These are phyloP conservation scores for Candida pseudoglaebosa DNA, from an alignment of 805 yeast species.

Conservation along the genomic window DNA sequence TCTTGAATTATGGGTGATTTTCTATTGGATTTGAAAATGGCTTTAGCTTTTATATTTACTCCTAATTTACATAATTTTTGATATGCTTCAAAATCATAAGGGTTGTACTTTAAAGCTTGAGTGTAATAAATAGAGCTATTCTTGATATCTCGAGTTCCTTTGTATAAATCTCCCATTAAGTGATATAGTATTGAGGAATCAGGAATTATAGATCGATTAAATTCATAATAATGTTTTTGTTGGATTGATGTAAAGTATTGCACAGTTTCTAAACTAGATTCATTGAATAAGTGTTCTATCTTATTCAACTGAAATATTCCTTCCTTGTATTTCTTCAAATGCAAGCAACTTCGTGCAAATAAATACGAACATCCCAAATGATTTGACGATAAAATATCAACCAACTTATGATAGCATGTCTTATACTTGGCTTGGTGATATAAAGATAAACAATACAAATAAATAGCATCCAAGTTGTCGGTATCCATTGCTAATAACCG, in stretches of 20 bases:
- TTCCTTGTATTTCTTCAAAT: constrained; percentile 51
- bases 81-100: constrained; percentile 83
- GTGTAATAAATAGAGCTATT: constrained; percentile 67
- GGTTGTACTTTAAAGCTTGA: constrained; percentile 67
- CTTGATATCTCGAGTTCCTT: constrained; percentile 53
- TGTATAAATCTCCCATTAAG: constrained; percentile 66
- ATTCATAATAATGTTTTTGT: constrained; percentile 35
- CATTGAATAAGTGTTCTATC: constrained; percentile 29
- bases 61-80: constrained; percentile 72
- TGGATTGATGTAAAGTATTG: constrained; percentile 16
- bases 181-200: constrained; percentile 67
- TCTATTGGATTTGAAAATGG: constrained; percentile 39
- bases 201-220: constrained; percentile 43
- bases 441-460: constrained; percentile 67
- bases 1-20: neutral
- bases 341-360: constrained; percentile 64
- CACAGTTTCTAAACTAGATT: constrained; percentile 7
- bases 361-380: constrained; percentile 77
- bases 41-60: constrained; percentile 58
- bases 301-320: constrained; percentile 50
- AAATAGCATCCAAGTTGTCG: constrained; percentile 55
- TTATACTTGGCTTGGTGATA: constrained; percentile 56
- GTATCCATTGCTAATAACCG: constrained; percentile 62
- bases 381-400: constrained; percentile 32
- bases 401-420: constrained; percentile 50